Conservation (phyloP, 768 basidiomycete species). For the Candolleomyces efflorescens region DNA sequence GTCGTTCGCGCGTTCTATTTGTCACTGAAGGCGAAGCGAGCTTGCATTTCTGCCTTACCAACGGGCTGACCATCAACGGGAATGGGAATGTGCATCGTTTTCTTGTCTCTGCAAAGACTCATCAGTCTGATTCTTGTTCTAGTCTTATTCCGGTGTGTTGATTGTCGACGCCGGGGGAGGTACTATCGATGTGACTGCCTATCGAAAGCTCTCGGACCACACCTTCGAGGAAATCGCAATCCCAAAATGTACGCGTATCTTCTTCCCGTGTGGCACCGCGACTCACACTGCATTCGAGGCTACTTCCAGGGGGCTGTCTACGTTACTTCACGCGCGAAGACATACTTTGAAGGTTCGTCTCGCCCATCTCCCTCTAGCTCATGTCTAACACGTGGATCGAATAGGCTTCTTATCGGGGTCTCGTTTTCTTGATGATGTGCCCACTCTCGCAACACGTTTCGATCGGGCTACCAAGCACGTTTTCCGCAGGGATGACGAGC, state of each 20-base stretch:
- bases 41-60: conserved; percentile 49
- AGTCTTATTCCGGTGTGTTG: conserved; percentile 42
- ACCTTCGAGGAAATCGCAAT: conserved; percentile 41
- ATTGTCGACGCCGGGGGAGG: conserved; percentile 60
- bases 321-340: conserved; percentile 34
- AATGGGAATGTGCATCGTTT: conserved; percentile 18
- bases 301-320: conserved; percentile 43
- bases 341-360: conserved; percentile 28
- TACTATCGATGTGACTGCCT: conserved; percentile 54
- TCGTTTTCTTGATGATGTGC: conserved; percentile 31
- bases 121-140: not conserved
- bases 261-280: not conserved
- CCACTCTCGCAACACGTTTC: conserved; percentile 33
- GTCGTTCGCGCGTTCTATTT: conserved; percentile 40
- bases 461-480: conserved; percentile 40
- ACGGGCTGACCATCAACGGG: conserved; percentile 33
- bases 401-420: conserved; percentile 34
- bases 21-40: conserved; percentile 61
- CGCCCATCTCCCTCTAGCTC: not conserved
- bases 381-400: not conserved
- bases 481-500: conserved; percentile 31
- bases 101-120: not conserved
- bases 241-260: conserved; percentile 25
- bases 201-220: conserved; percentile 22
- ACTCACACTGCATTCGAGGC: conserved; percentile 23